These are phyloP conservation scores for rapeseed (Brassica napus) DNA, from an alignment of 345 rosid genomes.

Conservation along the genomic window DNA sequence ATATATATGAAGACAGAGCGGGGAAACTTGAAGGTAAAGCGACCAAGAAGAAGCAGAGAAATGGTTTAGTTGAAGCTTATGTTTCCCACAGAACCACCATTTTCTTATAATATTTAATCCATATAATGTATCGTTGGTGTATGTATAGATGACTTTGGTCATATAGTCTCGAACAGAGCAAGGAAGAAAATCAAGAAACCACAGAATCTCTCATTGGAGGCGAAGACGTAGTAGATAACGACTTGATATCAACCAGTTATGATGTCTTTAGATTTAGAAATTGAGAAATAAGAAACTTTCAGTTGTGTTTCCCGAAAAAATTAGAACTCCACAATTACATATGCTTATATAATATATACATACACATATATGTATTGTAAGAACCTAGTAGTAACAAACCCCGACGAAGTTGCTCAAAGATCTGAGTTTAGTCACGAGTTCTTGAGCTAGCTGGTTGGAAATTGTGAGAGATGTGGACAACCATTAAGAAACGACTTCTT, in stretches of 20 bases:
- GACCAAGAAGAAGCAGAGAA: slow-evolving; percentile 41
- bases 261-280: background rate
- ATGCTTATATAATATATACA: too few species aligned
- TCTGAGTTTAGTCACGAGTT: slow-evolving; percentile 35
- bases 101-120: slow-evolving; percentile 10
- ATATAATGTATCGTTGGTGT: background rate
- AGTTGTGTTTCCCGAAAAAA: too few species aligned
- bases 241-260: background rate
- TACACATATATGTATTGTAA: too few species aligned
- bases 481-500: slow-evolving; percentile 27
- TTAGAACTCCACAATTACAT: too few species aligned
- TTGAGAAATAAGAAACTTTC: too few species aligned
- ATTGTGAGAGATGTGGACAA: slow-evolving; percentile 33
- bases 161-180: slow-evolving; percentile 45
- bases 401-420: too few species aligned
- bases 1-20: slow-evolving; percentile 42
- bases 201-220: slow-evolving; percentile 40
- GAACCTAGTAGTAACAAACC: too few species aligned
- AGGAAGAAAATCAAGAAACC: slow-evolving; percentile 32
- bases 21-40: slow-evolving; percentile 70
- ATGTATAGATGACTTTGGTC: slow-evolving; percentile 2
- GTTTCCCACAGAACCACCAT: slow-evolving; percentile 29
- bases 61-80: slow-evolving; percentile 21
- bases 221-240: slow-evolving; percentile 37
- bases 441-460: slow-evolving; percentile 33